These are phyloP conservation scores for Amanita thiersii DNA, from an alignment of 768 basidiomycete genomes.

Conservation along the genomic window DNA sequence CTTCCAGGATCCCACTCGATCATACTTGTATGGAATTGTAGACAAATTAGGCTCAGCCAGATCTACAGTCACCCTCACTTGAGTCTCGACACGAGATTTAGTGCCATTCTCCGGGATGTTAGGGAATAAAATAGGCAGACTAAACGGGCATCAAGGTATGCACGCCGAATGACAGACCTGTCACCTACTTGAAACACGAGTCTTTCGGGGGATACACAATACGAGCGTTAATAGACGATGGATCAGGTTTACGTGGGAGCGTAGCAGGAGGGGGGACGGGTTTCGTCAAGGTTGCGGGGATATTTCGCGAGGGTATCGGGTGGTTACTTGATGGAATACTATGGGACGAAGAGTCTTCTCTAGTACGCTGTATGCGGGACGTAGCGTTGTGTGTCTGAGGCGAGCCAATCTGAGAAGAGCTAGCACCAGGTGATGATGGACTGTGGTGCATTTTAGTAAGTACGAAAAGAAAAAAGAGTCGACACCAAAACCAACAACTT, in stretches of 20 bases:
- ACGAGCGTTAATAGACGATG: conserved; percentile 38
- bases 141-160: conserved; percentile 20
- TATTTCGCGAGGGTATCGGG: conserved; percentile 25
- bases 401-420: conserved; percentile 18
- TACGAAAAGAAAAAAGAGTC: conserved; percentile 10
- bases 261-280: conserved; percentile 62
- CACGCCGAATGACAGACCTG: conserved; percentile 4
- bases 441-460: conserved; percentile 17
- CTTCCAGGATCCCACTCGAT: conserved; percentile 85
- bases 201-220: conserved; percentile 71
- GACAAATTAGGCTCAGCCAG: conserved; percentile 62
- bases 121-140: conserved; percentile 76
- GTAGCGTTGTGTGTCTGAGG: conserved; percentile 15
- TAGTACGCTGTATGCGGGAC: conserved; percentile 5
- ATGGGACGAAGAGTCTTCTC: conserved; percentile 14
- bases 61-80: conserved; percentile 80
- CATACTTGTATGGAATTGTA: conserved; percentile 56
- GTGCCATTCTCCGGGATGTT: conserved; percentile 78
- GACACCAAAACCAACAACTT: conserved; percentile 20
- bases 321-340: conserved; percentile 18
- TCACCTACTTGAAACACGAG: conserved; percentile 64
- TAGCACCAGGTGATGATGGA: conserved; percentile 25
- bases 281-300: conserved; percentile 42
- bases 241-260: conserved; percentile 48
- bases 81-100: conserved; percentile 93